Evolutionary conservation across 2,329 filamentous ascomycete genomes (phyloP), one percentile per base, ranked within the genome.

Genomic region (Trichothecium roseum): DNA sequence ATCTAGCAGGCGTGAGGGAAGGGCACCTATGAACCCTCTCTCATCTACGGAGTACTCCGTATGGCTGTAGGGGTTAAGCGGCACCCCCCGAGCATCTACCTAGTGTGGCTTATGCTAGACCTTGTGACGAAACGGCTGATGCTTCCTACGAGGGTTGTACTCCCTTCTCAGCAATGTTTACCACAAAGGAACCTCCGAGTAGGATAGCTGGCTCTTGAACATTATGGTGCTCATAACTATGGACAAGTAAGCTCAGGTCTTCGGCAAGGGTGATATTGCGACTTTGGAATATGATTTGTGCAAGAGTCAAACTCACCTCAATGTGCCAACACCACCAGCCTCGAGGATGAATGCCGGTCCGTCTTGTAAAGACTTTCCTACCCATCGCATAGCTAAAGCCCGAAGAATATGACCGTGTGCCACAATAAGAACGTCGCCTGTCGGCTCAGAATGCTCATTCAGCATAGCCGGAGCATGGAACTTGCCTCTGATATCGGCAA

Each of bases 351-450:
- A 77, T 5, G 78, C 74, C 28, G 85, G 82, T 7, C 82, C 86
- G 34, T 86, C 79, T 37, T 75, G 72, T 39, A 95, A 64, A 10
- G 74, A 67, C 62, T 82, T 82, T 0, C 77, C 75, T 1, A 79
- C 72, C 88, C 88, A 95, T 22, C 87, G 71, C 66, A 89, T 84
- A 6, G 88, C 87, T 55, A 95, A 86, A 0, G 85, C 84, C 13
- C 88, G 70, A 36, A 95, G 63, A 38, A 94, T 89, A 60, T 94
- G 88, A 0, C 88, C 88, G 53, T 95, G 88, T 16, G 85, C 88
- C 5, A 95, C 85, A 33, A 94, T 68, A 17, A 73, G 8, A 51
- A 64, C 42, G 53, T 63, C 60, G 7, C 57, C 59, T 16, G 41
- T 48, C 7, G 45, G 40, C 7, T 62, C 53, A 8, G 59, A 62